Percentiles rank a stretch among this genome's conserved stretches.
Conservation (phyloP, 768 basidiomycete species). For the Tylopilus vinaceipallidus region DNA sequence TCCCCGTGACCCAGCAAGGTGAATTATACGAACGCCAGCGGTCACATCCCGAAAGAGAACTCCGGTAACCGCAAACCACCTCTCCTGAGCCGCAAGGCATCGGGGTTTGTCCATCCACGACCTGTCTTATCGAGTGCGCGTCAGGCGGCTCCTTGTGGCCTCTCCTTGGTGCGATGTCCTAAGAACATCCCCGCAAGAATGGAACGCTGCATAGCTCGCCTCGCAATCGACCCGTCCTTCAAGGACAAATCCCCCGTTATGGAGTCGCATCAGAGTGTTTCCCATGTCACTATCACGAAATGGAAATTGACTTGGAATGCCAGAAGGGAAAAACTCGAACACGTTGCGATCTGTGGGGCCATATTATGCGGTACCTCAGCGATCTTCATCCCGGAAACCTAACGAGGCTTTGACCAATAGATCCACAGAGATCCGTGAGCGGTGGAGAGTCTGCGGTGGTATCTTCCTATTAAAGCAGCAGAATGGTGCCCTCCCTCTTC, state of each 20-base stretch:
- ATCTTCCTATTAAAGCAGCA: slow-evolving; percentile 9
- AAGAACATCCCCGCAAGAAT: slow-evolving; percentile 2
- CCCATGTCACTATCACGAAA: slow-evolving; percentile 1
- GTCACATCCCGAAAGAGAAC: slow-evolving; percentile 13
- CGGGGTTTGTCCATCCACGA: not conserved
- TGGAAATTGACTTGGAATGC: not conserved
- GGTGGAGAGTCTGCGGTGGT: not conserved
- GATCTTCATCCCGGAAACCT: not conserved
- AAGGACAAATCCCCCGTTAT: slow-evolving; percentile 5
- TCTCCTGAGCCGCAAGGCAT: slow-evolving; percentile 5
- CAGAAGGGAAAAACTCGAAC: not conserved
- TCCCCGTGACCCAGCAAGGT: slow-evolving; percentile 17
- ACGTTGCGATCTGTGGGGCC: not conserved
- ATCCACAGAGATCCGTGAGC: slow-evolving; percentile 4
- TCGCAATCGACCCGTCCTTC: not conserved
- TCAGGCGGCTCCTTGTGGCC: slow-evolving; percentile 4
- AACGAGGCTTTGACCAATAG: not conserved
- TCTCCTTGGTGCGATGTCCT: not conserved
- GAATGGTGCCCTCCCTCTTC: not conserved
- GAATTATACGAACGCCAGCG: slow-evolving; percentile 4
- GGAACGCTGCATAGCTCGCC: not conserved
- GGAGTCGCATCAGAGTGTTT: not conserved
- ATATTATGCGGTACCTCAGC: not conserved
- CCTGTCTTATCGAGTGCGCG: slow-evolving; percentile 6
- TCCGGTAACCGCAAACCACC: slow-evolving; percentile 4